Percentiles rank a stretch among this genome's conserved stretches.
Evolutionary conservation across 2,329 filamentous ascomycete species (phyloP).

Genomic region (Oidium heveae): DNA sequence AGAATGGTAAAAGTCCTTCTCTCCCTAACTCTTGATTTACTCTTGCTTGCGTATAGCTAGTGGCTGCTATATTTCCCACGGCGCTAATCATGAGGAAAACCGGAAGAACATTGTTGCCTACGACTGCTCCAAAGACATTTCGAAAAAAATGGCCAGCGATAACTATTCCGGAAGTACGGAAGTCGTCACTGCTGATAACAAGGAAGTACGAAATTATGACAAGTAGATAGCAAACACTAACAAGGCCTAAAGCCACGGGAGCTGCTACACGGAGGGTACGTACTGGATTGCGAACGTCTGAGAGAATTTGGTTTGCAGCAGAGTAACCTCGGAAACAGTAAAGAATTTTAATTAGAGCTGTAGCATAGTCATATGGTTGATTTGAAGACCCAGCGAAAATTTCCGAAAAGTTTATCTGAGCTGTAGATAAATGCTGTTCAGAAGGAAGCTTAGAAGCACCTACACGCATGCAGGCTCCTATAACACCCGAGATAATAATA

Average conservation of each 20-base stretch:
- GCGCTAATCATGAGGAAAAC: conserved; percentile 22
- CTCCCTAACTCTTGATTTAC: conserved; percentile 30
- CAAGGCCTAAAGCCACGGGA: conserved; percentile 22
- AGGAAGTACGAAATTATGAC: conserved; percentile 35
- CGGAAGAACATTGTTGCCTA: conserved; percentile 16
- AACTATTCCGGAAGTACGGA: background rate
- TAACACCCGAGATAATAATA: conserved; percentile 20
- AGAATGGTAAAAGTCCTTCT: conserved; percentile 2
- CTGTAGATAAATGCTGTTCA: conserved; percentile 9
- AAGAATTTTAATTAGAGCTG: conserved; percentile 30
- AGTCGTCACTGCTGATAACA: conserved; percentile 10
- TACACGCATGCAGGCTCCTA: conserved; percentile 15
- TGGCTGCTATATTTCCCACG: conserved; percentile 23
- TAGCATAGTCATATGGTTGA: conserved; percentile 24
- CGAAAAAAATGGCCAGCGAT: conserved; percentile 17
- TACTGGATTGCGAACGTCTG: conserved; percentile 34
- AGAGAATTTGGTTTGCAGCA: conserved; percentile 36
- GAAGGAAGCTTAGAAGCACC: conserved; percentile 4
- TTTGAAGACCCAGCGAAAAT: conserved; percentile 18
- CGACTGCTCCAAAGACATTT: conserved; percentile 22
- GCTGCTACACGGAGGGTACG: conserved; percentile 25
- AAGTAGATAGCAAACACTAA: conserved; percentile 28
- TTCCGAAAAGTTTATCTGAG: conserved; percentile 18
- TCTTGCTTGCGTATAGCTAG: conserved; percentile 26
- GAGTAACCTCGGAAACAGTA: conserved; percentile 30